phyloP scores from a whole-genome alignment of 805 yeast species.

The Pichia nanzhaoensis region DNA sequence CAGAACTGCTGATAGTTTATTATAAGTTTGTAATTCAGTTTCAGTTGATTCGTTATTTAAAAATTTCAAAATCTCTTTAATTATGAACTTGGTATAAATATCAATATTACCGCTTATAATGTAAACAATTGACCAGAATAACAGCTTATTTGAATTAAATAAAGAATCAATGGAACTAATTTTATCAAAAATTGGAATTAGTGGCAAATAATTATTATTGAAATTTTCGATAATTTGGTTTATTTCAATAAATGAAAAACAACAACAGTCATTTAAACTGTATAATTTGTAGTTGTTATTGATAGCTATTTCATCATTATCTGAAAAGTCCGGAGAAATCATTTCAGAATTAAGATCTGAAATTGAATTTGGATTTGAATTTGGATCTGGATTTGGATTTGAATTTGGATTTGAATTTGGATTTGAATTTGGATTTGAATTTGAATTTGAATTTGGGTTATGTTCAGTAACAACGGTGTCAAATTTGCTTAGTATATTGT shows the following conservation, averaged over 20 bases:
- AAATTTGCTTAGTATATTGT: conserved; percentile 7
- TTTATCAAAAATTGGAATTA: conserved; percentile 23
- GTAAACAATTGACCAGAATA: conserved; percentile 30
- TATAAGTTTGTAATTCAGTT: conserved; percentile 10
- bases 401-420: conserved; percentile 11
- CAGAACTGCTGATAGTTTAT: conserved; percentile 17
- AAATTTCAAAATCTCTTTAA: conserved; percentile 13
- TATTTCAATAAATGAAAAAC: conserved; percentile 13
- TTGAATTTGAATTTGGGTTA: conserved; percentile 10
- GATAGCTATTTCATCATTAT: conserved; percentile 9
- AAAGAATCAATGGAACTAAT: conserved; percentile 19
- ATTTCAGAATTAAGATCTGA: too few species aligned
- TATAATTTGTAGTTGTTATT: conserved; percentile 6
- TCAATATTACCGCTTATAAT: conserved; percentile 15
- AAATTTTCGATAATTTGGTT: conserved; percentile 15
- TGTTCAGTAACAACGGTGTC: conserved; percentile 7
- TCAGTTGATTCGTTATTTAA: neutral
- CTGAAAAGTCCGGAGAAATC: conserved; percentile 15
- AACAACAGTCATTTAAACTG: conserved; percentile 8
- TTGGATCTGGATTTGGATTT: conserved; percentile 7
- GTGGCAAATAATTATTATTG: conserved; percentile 18
- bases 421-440: conserved; percentile 9
- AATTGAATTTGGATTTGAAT: conserved; percentile 7
- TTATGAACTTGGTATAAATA: conserved; percentile 16
- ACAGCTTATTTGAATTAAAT: conserved; percentile 17